Evolutionary conservation across 2,329 filamentous ascomycete species (phyloP).

Genomic region (Drechslera avenae): DNA sequence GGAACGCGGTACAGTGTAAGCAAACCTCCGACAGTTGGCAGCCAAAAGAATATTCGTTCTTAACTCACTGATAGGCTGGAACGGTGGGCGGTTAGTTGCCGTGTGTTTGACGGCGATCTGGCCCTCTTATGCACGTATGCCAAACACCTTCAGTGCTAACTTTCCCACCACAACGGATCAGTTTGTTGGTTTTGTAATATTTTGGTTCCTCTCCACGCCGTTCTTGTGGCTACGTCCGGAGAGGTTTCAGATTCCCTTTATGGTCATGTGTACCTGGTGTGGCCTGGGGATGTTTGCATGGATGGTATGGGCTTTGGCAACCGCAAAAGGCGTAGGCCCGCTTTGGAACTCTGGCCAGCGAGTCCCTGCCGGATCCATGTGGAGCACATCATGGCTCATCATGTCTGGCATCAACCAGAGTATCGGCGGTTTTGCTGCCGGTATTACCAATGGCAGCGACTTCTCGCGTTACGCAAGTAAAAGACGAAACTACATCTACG

Average conservation of each 20-base stretch:
- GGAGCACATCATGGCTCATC: conserved; percentile 53
- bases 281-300: conserved; percentile 53
- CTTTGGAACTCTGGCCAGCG: conserved; percentile 49
- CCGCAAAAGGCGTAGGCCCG: conserved; percentile 52
- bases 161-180: conserved; percentile 46
- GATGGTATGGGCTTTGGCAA: conserved; percentile 57
- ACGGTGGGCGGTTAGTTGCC: conserved; percentile 40
- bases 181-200: conserved; percentile 44
- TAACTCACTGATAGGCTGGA: conserved; percentile 36
- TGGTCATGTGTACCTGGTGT: conserved; percentile 52
- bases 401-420: conserved; percentile 54
- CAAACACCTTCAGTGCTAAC: conserved; percentile 39
- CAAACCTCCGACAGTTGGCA: conserved; percentile 3
- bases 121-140: conserved; percentile 44
- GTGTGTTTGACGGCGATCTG: conserved; percentile 46
- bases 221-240: conserved; percentile 58
- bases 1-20: conserved; percentile 56
- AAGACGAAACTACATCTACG: conserved; percentile 47
- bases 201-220: conserved; percentile 47
- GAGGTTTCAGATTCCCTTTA: conserved; percentile 56
- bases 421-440: conserved; percentile 50
- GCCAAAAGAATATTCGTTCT: neutral
- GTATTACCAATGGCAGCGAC: conserved; percentile 53
- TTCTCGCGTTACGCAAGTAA: conserved; percentile 52
- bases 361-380: conserved; percentile 45